Base-by-base conservation (phyloP, 768 basidiomycete genomes). In the Termitomyces sp. region DNA sequence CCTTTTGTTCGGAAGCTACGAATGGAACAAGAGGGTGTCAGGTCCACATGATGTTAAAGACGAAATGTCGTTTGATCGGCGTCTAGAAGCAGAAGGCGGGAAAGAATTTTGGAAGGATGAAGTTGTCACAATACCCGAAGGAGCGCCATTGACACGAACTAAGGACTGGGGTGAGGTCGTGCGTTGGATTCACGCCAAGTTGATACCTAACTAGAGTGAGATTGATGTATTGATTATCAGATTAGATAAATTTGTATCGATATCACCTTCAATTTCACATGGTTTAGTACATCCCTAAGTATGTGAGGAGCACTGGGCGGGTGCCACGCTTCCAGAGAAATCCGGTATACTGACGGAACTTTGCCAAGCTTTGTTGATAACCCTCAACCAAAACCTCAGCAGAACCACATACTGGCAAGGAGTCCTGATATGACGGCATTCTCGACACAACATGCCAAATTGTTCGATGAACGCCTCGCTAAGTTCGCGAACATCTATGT, bases 1-100 rank as follows among this genome's bases (percentile, higher is more conserved):
- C 35, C 71, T 93, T 44, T 78, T 94, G 7, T 92, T 93, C 65
- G 92, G 92, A 22, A 73, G 84, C 58, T 91, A 92, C 68, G 78
- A 84, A 65, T 93, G 92, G 92, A 91, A 88, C 68, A 76, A 83
- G 69, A 81, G 88, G 48, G 60, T 83, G 15, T 87, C 85, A 4
- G 68, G 71, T 24, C 69, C 77, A 18, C 69, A 64, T 18, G 80
- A 85, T 61, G 76, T 79, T 60, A 67, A 61, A 56, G 79, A 86
- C n/a, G 79, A 83, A 55, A 79, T 85, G 78, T 67, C 78, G 38
- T 89, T 82, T 63, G 82, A 83, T 62, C 75, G 74, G 65, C 78
- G 83, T 56, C 68, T 83, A 32, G 70, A 81, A 67, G 70, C 71
- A 51, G 80, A 79, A 60, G 81, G 79, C 7, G 81, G 78, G 24